Evolutionary conservation across 148 eudicot genomes (phyloP).

Genomic region (Limonium bicolor): DNA sequence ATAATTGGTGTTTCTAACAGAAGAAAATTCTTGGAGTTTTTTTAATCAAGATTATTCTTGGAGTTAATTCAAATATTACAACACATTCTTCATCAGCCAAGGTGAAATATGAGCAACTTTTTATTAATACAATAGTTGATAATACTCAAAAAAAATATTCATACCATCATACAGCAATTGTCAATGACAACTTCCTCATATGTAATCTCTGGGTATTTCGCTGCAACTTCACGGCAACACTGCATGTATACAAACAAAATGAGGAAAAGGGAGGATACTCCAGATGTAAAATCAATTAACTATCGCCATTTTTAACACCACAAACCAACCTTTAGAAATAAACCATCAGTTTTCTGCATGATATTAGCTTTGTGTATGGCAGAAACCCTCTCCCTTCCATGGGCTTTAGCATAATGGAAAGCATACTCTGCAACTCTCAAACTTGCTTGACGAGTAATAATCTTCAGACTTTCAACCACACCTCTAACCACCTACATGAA

Average conservation of each 20-base stretch:
- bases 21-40: too few relatives aligned
- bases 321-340: slow-evolving; percentile 64
- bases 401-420: slow-evolving; percentile 79
- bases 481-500: slow-evolving; percentile 78
- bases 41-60: too few relatives aligned
- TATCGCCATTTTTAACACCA: neutral
- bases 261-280: neutral
- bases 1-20: too few relatives aligned
- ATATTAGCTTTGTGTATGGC: slow-evolving; percentile 98
- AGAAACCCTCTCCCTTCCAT: slow-evolving; percentile 89
- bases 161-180: slow-evolving; percentile 97
- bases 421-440: slow-evolving; percentile 97
- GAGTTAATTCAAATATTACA: too few relatives aligned
- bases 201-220: slow-evolving; percentile 82
- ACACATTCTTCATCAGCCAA: too few relatives aligned
- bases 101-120: too few relatives aligned
- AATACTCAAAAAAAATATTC: too few relatives aligned
- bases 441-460: slow-evolving; percentile 97
- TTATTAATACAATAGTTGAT: too few relatives aligned
- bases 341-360: slow-evolving; percentile 99
- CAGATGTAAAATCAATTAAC: neutral
- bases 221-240: slow-evolving; percentile 99
- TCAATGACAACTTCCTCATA: slow-evolving; percentile 98
- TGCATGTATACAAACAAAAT: slow-evolving; percentile 17
- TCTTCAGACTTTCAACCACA: slow-evolving; percentile 94